A percentile compares a stretch with the other conserved stretches of the same genome.
Evolutionary conservation across 495 filamentous ascomycete genomes (phyloP).

Genomic region (Massariosphaeria phaeospora): DNA sequence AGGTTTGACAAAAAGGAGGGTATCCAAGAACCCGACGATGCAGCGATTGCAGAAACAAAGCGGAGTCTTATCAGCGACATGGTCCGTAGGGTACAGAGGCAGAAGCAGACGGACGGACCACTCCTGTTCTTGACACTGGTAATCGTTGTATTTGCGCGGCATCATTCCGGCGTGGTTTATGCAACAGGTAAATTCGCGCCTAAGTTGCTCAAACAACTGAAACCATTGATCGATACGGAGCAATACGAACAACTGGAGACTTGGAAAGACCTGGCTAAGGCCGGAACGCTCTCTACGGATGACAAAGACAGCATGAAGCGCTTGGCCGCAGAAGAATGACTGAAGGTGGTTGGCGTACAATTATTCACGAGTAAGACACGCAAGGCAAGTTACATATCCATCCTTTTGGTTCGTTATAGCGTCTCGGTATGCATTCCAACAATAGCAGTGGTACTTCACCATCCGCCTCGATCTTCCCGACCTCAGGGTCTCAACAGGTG

Average conservation of each 20-base stretch:
- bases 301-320: slow-evolving; percentile 31
- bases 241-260: slow-evolving; percentile 29
- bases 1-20: slow-evolving; percentile 26
- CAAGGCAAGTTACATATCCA: too few species aligned
- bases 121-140: slow-evolving; percentile 36
- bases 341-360: too few species aligned
- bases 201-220: slow-evolving; percentile 35
- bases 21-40: slow-evolving; percentile 2
- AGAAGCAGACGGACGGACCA: slow-evolving; percentile 31
- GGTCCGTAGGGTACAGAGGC: slow-evolving; percentile 28
- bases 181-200: slow-evolving; percentile 37
- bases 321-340: slow-evolving; percentile 10
- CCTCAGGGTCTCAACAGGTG: too few species aligned
- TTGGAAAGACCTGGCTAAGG: slow-evolving; percentile 34
- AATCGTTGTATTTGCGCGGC: slow-evolving; percentile 28
- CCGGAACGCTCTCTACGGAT: slow-evolving; percentile 22
- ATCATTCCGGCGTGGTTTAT: slow-evolving; percentile 31
- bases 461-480: not conserved
- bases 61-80: slow-evolving; percentile 21
- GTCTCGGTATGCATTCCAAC: too few species aligned
- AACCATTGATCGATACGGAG: slow-evolving; percentile 13
- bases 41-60: slow-evolving; percentile 10
- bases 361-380: too few species aligned
- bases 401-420: too few species aligned
- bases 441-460: too few species aligned